Base-by-base conservation (phyloP, 352 stramenopile species). In the Peronospora farinosa region DNA sequence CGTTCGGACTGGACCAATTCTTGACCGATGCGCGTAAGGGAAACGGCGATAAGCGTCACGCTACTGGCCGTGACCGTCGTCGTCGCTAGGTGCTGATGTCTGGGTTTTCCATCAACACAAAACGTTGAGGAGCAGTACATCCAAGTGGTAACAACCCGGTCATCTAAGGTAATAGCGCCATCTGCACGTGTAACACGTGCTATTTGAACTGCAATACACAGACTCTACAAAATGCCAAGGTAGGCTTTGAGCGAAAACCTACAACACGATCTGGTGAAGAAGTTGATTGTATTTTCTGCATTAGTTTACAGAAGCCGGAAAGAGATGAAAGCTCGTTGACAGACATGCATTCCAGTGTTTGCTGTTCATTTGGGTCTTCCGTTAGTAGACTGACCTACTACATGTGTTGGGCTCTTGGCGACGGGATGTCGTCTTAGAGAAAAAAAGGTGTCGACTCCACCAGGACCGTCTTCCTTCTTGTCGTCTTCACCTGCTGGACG, bases 1-100 rank as follows among this genome's bases (percentile, higher is more conserved):
- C 85, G 30, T 95, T 91, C 30, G 83, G 81, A 13, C 56, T 95
- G 23, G 85, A 92, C 47, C 74, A 88, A 54, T 92, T 93, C 49
- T 59, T 93, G 19, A 78, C 77, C 10, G 79, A 93, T 30, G 82
- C 82, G 8, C 74, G 82, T 21, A 81, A 75, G 46, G 63, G 63
- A 16, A 39, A 43, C 17, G 57, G 64, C 16, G 54, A 69, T 23
- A 33, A 54, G 19, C 59, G 63, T 12, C 58, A 63, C 21, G 65
- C 55, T 10, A 38, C 54, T 41, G 50, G n/a, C 25, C 55, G 54
- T 37, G 59, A 63, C 37, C 63, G 67, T 51, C 57, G 57, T 37
- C 67, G 61, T 10, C 70, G 58, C 36, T 77, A 62, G 15, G 10
- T 32, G 28, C 28, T 32, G 28, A 12, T 32, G 1, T 32, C 7